phyloP scores from a whole-genome alignment of 345 rosid species.

The Brassica rapa region DNA sequence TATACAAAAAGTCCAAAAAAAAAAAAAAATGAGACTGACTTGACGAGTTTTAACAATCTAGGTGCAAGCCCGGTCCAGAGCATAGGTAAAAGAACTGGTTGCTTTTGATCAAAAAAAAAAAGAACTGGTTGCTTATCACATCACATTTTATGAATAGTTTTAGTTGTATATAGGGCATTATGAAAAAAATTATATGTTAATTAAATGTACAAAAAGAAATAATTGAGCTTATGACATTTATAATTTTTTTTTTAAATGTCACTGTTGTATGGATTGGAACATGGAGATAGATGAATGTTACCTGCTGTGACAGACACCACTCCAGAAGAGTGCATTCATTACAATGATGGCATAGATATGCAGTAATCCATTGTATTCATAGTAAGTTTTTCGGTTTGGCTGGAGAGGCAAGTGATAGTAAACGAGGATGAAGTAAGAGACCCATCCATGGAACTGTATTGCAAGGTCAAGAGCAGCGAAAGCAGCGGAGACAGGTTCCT shows the following conservation, averaged over 20 bases:
- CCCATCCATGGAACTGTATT: constrained; percentile 85
- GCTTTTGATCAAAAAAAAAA: too few relatives aligned
- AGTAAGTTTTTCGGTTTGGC: constrained; percentile 60
- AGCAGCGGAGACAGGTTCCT: constrained; percentile 91
- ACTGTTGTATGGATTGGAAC: not conserved
- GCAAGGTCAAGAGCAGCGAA: constrained; percentile 76
- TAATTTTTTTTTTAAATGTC: not conserved
- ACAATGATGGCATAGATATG: constrained; percentile 69
- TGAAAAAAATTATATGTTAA: not conserved
- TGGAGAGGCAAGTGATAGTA: constrained; percentile 75
- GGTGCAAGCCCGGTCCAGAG: not conserved
- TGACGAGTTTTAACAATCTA: not conserved
- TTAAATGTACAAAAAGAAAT: too few relatives aligned
- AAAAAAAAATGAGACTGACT: not conserved
- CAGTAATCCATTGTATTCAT: constrained; percentile 71
- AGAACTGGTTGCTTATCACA: not conserved
- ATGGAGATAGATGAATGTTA: constrained; percentile 31
- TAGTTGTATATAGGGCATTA: not conserved
- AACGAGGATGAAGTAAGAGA: constrained; percentile 79
- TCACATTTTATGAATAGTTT: not conserved
- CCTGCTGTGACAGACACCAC: constrained; percentile 82
- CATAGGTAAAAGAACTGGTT: not conserved
- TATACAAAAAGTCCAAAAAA: constrained; percentile 15
- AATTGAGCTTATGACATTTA: not conserved
- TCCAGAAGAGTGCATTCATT: constrained; percentile 89